Conservation (phyloP, 805 yeast genomes). For the Wickerhamiella shivajii region DNA sequence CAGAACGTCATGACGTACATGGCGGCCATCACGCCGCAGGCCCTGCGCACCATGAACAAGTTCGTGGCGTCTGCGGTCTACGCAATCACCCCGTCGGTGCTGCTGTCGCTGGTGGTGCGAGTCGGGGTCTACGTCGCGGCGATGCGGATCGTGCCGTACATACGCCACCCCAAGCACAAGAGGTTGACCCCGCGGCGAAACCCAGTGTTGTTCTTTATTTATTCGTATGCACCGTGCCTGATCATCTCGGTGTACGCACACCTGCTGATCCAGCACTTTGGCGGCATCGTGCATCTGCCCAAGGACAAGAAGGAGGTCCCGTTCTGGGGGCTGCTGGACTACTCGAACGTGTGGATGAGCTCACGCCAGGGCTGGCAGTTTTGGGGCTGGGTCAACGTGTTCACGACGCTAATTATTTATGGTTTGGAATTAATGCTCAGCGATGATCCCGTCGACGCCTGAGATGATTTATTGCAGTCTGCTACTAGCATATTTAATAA, state of each 20-base stretch:
- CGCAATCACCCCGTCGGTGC: conserved; percentile 66
- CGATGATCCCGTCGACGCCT: too few relatives aligned
- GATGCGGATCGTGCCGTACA: conserved; percentile 78
- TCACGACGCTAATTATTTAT: conserved; percentile 63
- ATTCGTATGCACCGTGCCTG: conserved; percentile 86
- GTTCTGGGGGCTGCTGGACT: conserved; percentile 9
- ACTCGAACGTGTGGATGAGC: conserved; percentile 25
- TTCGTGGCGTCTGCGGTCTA: conserved; percentile 36
- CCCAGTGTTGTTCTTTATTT: conserved; percentile 32
- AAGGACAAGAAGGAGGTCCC: conserved; percentile 8
- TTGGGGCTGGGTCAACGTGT: conserved; percentile 94
- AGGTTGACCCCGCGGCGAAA: conserved; percentile 7
- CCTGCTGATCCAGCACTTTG: conserved; percentile 63
- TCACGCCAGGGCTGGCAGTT: conserved; percentile 62
- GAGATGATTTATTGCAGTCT: too few relatives aligned
- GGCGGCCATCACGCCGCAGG: conserved; percentile 28
- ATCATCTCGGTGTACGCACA: conserved; percentile 93
- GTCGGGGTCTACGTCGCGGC: conserved; percentile 79
- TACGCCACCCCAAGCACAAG: conserved; percentile 20
- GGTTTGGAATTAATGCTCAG: conserved; percentile 48
- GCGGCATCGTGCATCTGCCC: conserved; percentile 17
- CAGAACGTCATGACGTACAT: conserved; percentile 24
- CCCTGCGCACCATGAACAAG: conserved; percentile 28
- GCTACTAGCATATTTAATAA: too few relatives aligned
- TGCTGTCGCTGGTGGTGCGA: conserved; percentile 71